Percentiles rank a stretch among this genome's conserved stretches.
phyloP scores from a whole-genome alignment of 2,329 filamentous ascomycete genomes.

The Magnaporthales sp. region DNA sequence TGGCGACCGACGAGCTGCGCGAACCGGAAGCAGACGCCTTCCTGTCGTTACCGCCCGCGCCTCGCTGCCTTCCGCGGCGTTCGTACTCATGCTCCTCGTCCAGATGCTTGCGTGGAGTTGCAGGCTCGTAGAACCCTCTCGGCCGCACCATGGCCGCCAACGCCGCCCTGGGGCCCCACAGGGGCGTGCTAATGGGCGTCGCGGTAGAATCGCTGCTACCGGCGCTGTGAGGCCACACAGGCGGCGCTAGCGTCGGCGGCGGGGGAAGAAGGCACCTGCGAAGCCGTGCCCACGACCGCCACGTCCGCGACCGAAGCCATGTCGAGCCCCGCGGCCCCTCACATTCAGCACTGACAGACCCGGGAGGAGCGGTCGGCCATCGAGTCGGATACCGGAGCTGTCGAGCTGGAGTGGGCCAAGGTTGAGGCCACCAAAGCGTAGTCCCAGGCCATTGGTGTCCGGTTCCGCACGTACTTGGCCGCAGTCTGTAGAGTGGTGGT shows the following conservation, averaged over 20 bases:
- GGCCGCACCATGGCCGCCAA: neutral
- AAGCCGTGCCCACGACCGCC: neutral
- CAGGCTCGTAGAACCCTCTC: neutral
- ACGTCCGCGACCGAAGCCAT: neutral
- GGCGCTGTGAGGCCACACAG: neutral
- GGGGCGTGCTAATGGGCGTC: neutral
- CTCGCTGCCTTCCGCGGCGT: neutral
- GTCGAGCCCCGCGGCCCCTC: neutral
- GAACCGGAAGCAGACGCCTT: neutral
- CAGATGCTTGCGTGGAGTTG: neutral
- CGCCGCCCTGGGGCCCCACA: neutral
- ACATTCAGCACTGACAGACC: slow-evolving; percentile 1
- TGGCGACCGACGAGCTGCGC: slow-evolving; percentile 18
- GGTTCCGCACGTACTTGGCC: neutral
- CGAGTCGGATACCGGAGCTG: slow-evolving; percentile 18
- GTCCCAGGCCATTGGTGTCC: slow-evolving; percentile 9
- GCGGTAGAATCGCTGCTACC: neutral
- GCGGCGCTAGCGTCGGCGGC: neutral
- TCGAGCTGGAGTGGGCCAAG: slow-evolving; percentile 35
- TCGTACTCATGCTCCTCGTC: neutral
- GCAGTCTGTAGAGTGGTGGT: neutral
- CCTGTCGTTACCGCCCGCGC: neutral
- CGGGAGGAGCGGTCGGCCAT: slow-evolving; percentile 16
- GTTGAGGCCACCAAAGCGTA: slow-evolving; percentile 28
- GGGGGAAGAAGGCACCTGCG: neutral